phyloP scores from a whole-genome alignment of 2,329 filamentous ascomycete genomes.

The Tolypocladium album region DNA sequence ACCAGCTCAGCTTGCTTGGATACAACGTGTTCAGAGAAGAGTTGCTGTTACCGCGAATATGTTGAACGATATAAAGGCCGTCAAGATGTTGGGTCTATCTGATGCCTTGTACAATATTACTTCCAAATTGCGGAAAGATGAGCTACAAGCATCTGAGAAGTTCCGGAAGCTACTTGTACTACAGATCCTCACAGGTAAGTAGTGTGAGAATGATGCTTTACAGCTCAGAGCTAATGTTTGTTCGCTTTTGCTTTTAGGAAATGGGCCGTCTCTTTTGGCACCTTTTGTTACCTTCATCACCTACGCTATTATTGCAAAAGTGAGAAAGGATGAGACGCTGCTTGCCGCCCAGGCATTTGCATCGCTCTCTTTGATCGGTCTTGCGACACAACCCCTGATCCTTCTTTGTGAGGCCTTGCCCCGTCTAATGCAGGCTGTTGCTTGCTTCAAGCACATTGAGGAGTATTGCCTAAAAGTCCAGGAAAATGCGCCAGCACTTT shows the following conservation, averaged over 20 bases:
- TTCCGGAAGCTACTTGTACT: background rate
- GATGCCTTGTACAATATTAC: background rate
- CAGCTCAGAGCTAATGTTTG: background rate
- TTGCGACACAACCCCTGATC: background rate
- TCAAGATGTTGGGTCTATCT: constrained; percentile 1
- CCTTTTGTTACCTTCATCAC: background rate
- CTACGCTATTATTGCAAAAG: background rate
- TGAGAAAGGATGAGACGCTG: background rate
- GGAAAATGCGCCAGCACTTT: background rate
- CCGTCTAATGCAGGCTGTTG: background rate
- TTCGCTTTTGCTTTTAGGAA: background rate
- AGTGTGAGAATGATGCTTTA: background rate
- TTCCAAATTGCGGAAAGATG: background rate
- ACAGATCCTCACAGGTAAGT: background rate
- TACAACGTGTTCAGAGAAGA: constrained; percentile 1
- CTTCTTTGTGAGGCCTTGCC: background rate
- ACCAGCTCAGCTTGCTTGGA: background rate
- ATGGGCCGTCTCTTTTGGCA: background rate
- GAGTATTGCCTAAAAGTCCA: background rate
- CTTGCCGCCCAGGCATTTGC: background rate
- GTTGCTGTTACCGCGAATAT: background rate
- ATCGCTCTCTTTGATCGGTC: background rate
- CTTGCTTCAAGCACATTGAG: background rate
- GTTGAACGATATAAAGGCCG: constrained; percentile 1
- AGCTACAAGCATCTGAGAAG: background rate